Percentiles rank a stretch among this genome's conserved stretches.
These are phyloP conservation scores for Iris pallida DNA, from an alignment of 116 monocot genomes.

Conservation along the genomic window DNA sequence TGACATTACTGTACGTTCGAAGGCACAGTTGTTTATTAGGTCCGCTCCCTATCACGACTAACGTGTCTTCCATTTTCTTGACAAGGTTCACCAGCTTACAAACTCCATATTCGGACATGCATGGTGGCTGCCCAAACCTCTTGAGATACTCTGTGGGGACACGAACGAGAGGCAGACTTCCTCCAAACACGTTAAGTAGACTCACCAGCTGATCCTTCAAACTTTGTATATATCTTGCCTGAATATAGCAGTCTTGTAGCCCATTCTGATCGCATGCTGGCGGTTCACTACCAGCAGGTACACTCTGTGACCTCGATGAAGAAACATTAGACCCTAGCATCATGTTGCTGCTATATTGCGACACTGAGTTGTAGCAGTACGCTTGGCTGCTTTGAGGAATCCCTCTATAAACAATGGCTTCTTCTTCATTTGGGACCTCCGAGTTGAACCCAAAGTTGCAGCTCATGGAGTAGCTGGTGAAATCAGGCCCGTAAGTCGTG, in stretches of 20 bases:
- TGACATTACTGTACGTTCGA: conserved; percentile 39
- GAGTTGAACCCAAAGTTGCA: conserved; percentile 14
- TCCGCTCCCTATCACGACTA: conserved; percentile 61
- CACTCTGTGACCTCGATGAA: conserved; percentile 41
- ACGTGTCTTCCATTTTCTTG: conserved; percentile 48
- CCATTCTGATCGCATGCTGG: conserved; percentile 19
- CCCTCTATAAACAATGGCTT: conserved; percentile 62
- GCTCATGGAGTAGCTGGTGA: conserved; percentile 20
- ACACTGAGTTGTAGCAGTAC: conserved; percentile 22
- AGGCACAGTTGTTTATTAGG: conserved; percentile 50
- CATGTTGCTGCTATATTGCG: conserved; percentile 25
- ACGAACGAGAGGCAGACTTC: conserved; percentile 64
- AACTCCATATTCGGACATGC: conserved; percentile 70
- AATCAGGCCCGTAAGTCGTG: conserved; percentile 16
- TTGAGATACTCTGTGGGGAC: conserved; percentile 63
- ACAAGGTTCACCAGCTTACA: conserved; percentile 69
- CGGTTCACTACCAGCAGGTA: conserved; percentile 32
- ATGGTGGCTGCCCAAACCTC: conserved; percentile 63
- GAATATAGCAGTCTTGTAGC: conserved; percentile 46
- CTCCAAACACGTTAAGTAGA: conserved; percentile 63
- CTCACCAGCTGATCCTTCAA: conserved; percentile 61
- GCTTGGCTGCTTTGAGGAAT: conserved; percentile 24
- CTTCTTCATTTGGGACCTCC: conserved; percentile 61
- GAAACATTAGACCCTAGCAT: conserved; percentile 15
- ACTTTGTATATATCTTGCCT: conserved; percentile 72